phyloP scores from a whole-genome alignment of 2,329 filamentous ascomycete genomes.

The Paracamarosporium sp. region DNA sequence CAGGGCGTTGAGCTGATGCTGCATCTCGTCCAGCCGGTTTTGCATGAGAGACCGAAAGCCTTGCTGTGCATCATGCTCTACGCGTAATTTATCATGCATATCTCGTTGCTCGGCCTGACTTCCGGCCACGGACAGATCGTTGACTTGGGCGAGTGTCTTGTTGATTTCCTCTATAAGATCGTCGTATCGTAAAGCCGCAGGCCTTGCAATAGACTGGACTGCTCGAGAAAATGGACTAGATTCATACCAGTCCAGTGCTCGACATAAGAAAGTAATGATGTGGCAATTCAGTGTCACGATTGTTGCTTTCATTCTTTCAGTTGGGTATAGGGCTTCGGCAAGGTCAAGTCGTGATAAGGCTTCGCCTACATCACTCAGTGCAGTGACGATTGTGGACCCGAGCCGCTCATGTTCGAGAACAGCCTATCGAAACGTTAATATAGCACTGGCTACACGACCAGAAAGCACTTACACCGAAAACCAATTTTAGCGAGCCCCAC shows the following conservation, averaged over 20 bases:
- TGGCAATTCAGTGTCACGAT: constrained; percentile 27
- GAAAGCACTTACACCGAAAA: constrained; percentile 22
- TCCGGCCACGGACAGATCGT: constrained; percentile 4
- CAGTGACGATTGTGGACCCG: constrained; percentile 9
- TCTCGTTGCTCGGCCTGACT: constrained; percentile 18
- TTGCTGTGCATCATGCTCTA: not conserved
- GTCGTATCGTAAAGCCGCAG: constrained; percentile 21
- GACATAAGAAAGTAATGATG: constrained; percentile 30
- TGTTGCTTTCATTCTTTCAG: constrained; percentile 21
- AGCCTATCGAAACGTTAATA: not conserved
- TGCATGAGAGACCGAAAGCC: not conserved
- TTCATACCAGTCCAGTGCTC: constrained; percentile 35
- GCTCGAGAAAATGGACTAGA: constrained; percentile 22
- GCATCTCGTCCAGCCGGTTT: constrained; percentile 12
- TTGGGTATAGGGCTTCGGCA: constrained; percentile 24
- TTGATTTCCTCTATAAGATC: constrained; percentile 22
- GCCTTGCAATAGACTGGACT: constrained; percentile 24
- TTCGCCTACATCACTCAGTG: constrained; percentile 13
- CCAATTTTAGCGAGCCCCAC: constrained; percentile 34
- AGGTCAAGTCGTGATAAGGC: constrained; percentile 13
- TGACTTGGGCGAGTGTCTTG: constrained; percentile 4
- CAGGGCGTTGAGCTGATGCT: constrained; percentile 2
- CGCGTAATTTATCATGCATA: constrained; percentile 8
- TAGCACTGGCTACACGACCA: not conserved
- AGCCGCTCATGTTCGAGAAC: constrained; percentile 16